phyloP scores from a whole-genome alignment of 1,284 basidiomycete genomes.

The Ceratobasidium sp. region DNA sequence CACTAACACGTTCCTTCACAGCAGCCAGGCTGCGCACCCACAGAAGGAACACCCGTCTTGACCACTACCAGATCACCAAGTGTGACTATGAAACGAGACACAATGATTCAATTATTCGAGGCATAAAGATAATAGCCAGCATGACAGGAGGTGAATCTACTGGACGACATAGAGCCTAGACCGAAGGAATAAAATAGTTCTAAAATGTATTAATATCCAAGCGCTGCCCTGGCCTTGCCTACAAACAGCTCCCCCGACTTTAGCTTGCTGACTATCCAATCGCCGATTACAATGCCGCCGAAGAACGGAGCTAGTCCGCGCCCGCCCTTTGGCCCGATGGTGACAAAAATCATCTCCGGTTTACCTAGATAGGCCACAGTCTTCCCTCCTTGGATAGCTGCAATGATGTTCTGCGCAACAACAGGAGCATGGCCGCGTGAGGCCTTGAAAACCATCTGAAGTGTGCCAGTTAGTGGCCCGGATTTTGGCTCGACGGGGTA shows the following conservation, averaged over 20 bases:
- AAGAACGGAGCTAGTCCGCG: slow-evolving; percentile 19
- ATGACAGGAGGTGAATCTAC: not conserved
- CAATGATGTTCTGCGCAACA: slow-evolving; percentile 39
- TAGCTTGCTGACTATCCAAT: slow-evolving; percentile 24
- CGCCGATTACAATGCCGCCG: slow-evolving; percentile 24
- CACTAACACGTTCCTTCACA: too few relatives aligned
- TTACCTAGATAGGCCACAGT: slow-evolving; percentile 3
- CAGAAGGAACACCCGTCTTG: too few relatives aligned
- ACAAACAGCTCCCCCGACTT: not conserved
- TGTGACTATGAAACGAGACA: not conserved
- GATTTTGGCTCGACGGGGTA: not conserved
- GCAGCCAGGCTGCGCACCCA: too few relatives aligned
- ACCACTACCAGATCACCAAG: too few relatives aligned
- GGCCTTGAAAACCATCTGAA: slow-evolving; percentile 37
- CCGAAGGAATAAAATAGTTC: not conserved
- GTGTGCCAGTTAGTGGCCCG: not conserved
- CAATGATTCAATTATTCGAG: not conserved
- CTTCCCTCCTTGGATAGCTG: slow-evolving; percentile 37
- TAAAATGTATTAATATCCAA: slow-evolving; percentile 54
- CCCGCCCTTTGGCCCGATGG: slow-evolving; percentile 27
- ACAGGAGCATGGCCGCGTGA: slow-evolving; percentile 24
- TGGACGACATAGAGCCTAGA: not conserved
- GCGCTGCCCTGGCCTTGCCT: slow-evolving; percentile 54
- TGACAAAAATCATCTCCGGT: slow-evolving; percentile 24
- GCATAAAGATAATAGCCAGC: not conserved